phyloP scores from a whole-genome alignment of 2,329 filamentous ascomycete species.

The Tolypocladium inflatum region DNA sequence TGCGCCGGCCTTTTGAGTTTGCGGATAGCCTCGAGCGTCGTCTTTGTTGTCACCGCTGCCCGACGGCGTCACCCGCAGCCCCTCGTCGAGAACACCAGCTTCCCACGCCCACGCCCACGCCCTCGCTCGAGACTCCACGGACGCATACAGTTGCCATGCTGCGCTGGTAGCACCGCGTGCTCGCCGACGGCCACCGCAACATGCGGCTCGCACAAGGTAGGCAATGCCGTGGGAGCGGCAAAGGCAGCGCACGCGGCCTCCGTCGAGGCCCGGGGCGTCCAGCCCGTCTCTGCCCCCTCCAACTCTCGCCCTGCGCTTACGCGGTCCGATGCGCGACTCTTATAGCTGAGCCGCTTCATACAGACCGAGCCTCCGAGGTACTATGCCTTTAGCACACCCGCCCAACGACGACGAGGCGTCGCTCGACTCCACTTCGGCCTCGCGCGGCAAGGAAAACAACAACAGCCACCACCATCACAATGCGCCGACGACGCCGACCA shows the following conservation, averaged over 20 bases:
- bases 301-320: background rate
- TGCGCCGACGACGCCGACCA: constrained; percentile 1
- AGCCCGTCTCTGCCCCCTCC: background rate
- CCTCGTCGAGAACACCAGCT: background rate
- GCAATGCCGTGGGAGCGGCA: background rate
- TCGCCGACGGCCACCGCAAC: constrained; percentile 4
- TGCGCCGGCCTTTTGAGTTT: background rate
- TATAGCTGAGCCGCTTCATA: constrained; percentile 5
- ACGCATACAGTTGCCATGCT: constrained; percentile 2
- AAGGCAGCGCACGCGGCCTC: background rate
- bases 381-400: constrained; percentile 12
- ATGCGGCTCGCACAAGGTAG: constrained; percentile 9
- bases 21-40: background rate
- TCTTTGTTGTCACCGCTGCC: background rate
- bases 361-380: constrained; percentile 6
- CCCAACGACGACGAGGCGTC: constrained; percentile 10
- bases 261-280: background rate
- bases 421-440: constrained; percentile 4
- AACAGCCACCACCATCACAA: background rate
- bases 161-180: constrained; percentile 4
- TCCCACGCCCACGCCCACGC: background rate
- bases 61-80: background rate
- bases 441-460: constrained; percentile 1
- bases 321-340: background rate
- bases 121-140: background rate